Evolutionary conservation across 257 asterid species (phyloP).

Genomic region (Mentha longifolia): DNA sequence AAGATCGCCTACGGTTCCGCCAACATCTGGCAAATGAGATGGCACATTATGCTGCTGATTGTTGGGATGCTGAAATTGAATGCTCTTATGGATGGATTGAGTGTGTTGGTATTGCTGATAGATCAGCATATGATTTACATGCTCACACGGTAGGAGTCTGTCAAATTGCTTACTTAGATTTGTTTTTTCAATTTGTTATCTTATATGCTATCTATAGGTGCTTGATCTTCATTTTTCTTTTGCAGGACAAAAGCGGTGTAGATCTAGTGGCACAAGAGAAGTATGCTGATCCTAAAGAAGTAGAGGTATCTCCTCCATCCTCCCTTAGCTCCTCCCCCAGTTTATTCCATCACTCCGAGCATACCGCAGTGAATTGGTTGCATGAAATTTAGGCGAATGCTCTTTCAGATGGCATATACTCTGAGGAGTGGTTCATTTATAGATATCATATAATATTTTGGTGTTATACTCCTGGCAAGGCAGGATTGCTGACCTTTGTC

Average conservation of each 20-base stretch:
- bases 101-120: slow-evolving; percentile 86
- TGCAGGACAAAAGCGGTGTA: slow-evolving; percentile 79
- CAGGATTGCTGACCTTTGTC: no score
- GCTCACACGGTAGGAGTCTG: slow-evolving; percentile 76
- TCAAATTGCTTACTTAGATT: no score
- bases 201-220: no score
- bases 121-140: slow-evolving; percentile 81
- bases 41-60: slow-evolving; percentile 95
- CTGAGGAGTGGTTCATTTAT: no score
- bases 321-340: no score
- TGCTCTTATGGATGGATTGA: slow-evolving; percentile 88
- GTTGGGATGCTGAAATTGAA: slow-evolving; percentile 95
- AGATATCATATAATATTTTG: no score
- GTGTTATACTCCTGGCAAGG: no score
- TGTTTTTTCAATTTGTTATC: no score
- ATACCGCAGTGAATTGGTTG: slow-evolving; percentile 4
- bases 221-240: no score
- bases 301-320: slow-evolving; percentile 58
- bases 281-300: slow-evolving; percentile 75
- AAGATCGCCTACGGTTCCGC: slow-evolving; percentile 74
- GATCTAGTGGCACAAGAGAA: slow-evolving; percentile 77
- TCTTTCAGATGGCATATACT: no score
- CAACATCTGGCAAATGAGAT: slow-evolving; percentile 86
- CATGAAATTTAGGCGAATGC: no score
- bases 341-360: slow-evolving; percentile 7